These are phyloP conservation scores for Taphrina wiesneri DNA, from an alignment of 1,139 yeast genomes.

Conservation along the genomic window DNA sequence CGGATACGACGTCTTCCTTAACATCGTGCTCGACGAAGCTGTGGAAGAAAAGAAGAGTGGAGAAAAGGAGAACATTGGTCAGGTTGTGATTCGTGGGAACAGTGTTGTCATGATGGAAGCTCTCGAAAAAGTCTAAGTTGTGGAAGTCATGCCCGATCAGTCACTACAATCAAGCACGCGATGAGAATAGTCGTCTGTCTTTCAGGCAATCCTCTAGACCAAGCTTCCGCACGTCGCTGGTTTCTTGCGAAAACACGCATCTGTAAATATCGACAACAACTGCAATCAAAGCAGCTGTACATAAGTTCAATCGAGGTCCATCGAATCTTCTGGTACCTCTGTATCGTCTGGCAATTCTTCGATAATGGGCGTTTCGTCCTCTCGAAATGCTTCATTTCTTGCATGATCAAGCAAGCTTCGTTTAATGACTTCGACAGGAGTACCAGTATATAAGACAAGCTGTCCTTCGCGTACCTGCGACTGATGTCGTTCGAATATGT, in stretches of 20 bases:
- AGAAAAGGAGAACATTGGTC: slow-evolving; percentile 58
- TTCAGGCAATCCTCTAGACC: too few relatives aligned
- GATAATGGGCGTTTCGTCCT: not conserved
- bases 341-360: not conserved
- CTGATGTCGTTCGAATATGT: not conserved
- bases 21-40: slow-evolving; percentile 72
- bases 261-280: not conserved
- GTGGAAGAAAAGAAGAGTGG: slow-evolving; percentile 60
- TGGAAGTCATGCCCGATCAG: too few relatives aligned
- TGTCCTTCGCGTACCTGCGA: not conserved
- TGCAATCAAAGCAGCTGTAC: not conserved
- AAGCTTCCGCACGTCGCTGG: too few relatives aligned
- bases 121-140: slow-evolving; percentile 27
- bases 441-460: slow-evolving; percentile 20
- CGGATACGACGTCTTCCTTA: slow-evolving; percentile 78
- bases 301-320: slow-evolving; percentile 15
- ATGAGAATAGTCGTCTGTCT: too few relatives aligned
- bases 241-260: not conserved
- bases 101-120: slow-evolving; percentile 51
- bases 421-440: slow-evolving; percentile 13
- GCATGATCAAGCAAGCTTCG: not conserved
- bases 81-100: slow-evolving; percentile 53
- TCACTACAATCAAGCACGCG: too few relatives aligned
- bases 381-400: not conserved
- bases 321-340: not conserved